Evolutionary conservation across 2,329 filamentous ascomycete genomes (phyloP).

Genomic region (Talaromyces amestolkiae): DNA sequence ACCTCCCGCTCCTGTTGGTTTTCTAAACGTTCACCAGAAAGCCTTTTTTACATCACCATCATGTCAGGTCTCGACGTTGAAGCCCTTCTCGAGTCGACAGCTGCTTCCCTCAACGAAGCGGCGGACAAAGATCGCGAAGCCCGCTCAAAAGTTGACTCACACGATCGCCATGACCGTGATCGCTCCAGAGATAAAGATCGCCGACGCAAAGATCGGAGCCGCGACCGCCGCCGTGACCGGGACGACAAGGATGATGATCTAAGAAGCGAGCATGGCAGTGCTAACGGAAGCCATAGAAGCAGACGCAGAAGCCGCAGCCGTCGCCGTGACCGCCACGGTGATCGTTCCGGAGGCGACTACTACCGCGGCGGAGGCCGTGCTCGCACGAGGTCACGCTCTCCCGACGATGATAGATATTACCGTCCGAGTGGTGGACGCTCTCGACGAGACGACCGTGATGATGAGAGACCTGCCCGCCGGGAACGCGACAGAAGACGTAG

Average conservation of each 20-base stretch:
- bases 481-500: constrained; percentile 49
- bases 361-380: constrained; percentile 65
- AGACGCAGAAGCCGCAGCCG: constrained; percentile 76
- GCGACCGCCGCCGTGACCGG: constrained; percentile 50
- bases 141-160: constrained; percentile 56
- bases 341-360: constrained; percentile 68
- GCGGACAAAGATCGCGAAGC: constrained; percentile 54
- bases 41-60: constrained; percentile 26
- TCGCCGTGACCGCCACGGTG: constrained; percentile 68
- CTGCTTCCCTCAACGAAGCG: constrained; percentile 51
- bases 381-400: constrained; percentile 70
- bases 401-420: constrained; percentile 59
- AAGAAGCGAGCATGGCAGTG: constrained; percentile 71
- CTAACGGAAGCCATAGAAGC: constrained; percentile 70
- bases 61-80: constrained; percentile 80
- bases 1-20: constrained; percentile 22
- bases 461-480: constrained; percentile 52
- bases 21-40: background rate
- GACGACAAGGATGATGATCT: constrained; percentile 59
- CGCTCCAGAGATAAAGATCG: constrained; percentile 35
- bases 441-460: constrained; percentile 49
- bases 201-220: constrained; percentile 61
- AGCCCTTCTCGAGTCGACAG: constrained; percentile 82
- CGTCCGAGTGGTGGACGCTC: constrained; percentile 50
- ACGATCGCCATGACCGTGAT: constrained; percentile 51